Conservation (phyloP, 345 rosid genomes). For the Rubroshorea leprosula region DNA sequence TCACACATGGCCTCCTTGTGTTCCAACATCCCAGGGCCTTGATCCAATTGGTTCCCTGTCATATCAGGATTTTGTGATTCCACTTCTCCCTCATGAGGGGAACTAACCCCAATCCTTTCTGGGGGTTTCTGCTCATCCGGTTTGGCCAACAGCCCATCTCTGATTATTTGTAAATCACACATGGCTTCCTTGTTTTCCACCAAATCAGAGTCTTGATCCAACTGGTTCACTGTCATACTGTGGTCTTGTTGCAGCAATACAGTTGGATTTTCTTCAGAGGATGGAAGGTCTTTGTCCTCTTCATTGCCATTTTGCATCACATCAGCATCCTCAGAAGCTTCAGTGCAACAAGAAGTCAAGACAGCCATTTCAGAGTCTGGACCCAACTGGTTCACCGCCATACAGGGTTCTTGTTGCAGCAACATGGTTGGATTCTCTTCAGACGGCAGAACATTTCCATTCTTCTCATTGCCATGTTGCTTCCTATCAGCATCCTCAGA, state of each 20-base stretch:
- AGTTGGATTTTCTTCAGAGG: background rate
- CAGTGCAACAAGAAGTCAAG: background rate
- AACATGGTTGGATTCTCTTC: conserved; percentile 3
- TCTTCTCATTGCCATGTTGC: conserved; percentile 12
- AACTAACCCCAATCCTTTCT: conserved; percentile 15
- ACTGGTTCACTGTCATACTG: background rate
- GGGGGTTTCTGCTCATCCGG: conserved; percentile 31
- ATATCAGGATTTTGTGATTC: background rate
- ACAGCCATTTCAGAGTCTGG: background rate
- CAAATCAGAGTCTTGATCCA: conserved; percentile 23
- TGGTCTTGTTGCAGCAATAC: background rate
- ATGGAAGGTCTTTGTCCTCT: background rate
- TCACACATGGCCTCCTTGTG: background rate
- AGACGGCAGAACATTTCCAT: background rate
- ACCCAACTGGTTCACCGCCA: background rate
- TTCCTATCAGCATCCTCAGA: conserved; percentile 21
- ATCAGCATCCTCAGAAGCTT: background rate
- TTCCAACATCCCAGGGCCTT: conserved; percentile 17
- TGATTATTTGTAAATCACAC: background rate
- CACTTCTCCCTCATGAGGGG: conserved; percentile 12
- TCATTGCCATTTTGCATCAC: background rate
- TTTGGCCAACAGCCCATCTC: conserved; percentile 19
- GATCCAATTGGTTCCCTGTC: conserved; percentile 18
- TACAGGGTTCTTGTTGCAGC: background rate
- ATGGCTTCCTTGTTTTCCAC: conserved; percentile 12